Base-by-base conservation (phyloP, 345 rosid species). In the Chamaenerion angustifolium region DNA sequence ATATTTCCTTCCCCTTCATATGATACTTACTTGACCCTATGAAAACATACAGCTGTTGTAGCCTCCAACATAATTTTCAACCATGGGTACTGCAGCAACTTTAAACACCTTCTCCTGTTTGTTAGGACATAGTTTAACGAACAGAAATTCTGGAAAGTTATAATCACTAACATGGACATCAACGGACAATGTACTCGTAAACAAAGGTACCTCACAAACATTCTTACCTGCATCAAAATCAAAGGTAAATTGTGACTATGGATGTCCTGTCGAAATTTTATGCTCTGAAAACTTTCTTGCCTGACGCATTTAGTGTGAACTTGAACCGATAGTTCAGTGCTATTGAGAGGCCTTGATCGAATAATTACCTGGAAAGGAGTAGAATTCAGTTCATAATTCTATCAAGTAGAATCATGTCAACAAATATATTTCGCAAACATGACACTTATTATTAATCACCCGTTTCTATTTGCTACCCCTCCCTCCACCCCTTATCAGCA, bases 11-110 rank as follows among this genome's bases (percentile, higher is more conserved):
- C n/a, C 5, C 27, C 27, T 23, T 23, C 27, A 23, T 2, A 2
- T 23, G 27, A 23, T 23, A 23, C 27, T 23, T 57, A 93, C 99
- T 61, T 93, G 96, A 46, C 96, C 99, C 67, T 93, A 93, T 1
- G 99, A 96, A 72, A 93, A 93, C 99, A 88, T 93, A 57, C 99
- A 93, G 43, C 99, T 93, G 60, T 93, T 88, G 71, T 93, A 93
- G 11, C 99, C 99, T 60, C 77, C 94, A 53, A 93, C 68, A 10
- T 94, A 90, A 67, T 93, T 93, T 21, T 88, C 99, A 55, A 93
- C 99, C 96, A 85, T 93, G 1, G 96, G 95, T 50, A 88, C 71
- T 52, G 95, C 99, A 57, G 99, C 95, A 47, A 77, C 94, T 66
- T 82, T 77, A 63, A 93, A 93, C 67, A 93, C 49, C 57, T 71